phyloP scores from a whole-genome alignment of 2,329 filamentous ascomycete species.

The Macrophomina tecta region DNA sequence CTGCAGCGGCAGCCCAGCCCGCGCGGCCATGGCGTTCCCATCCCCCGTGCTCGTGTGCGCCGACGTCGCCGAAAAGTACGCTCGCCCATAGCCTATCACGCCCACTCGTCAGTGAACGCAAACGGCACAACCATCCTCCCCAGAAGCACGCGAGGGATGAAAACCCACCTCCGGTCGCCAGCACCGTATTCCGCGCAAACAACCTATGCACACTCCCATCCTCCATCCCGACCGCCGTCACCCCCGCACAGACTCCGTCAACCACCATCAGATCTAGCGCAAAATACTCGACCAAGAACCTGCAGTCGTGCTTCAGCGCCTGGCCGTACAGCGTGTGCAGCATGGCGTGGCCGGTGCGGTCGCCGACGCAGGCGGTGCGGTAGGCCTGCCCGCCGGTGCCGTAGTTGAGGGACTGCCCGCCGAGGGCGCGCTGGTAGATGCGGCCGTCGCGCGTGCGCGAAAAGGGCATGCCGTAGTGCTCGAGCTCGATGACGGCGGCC shows the following conservation, averaged over 20 bases:
- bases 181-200: constrained; percentile 55
- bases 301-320: constrained; percentile 54
- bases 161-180: constrained; percentile 52
- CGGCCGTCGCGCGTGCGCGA: constrained; percentile 53
- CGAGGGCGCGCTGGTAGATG: constrained; percentile 57
- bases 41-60: constrained; percentile 59
- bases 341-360: constrained; percentile 58
- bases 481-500: constrained; percentile 60
- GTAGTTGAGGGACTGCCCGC: constrained; percentile 55
- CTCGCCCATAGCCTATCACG: constrained; percentile 52
- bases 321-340: constrained; percentile 59
- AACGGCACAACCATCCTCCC: no score
- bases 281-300: constrained; percentile 60
- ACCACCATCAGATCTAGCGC: constrained; percentile 57
- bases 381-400: constrained; percentile 58
- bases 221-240: constrained; percentile 56
- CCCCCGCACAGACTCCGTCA: constrained; percentile 54
- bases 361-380: constrained; percentile 53
- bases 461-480: constrained; percentile 63
- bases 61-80: constrained; percentile 57
- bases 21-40: constrained; percentile 57
- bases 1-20: constrained; percentile 56
- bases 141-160: background rate
- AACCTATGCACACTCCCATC: constrained; percentile 57
- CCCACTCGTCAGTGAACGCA: background rate